A percentile compares a stretch with the other conserved stretches of the same genome.
Conservation (phyloP, 192 early-diverging fungal species). For the Linnemannia elongata region DNA sequence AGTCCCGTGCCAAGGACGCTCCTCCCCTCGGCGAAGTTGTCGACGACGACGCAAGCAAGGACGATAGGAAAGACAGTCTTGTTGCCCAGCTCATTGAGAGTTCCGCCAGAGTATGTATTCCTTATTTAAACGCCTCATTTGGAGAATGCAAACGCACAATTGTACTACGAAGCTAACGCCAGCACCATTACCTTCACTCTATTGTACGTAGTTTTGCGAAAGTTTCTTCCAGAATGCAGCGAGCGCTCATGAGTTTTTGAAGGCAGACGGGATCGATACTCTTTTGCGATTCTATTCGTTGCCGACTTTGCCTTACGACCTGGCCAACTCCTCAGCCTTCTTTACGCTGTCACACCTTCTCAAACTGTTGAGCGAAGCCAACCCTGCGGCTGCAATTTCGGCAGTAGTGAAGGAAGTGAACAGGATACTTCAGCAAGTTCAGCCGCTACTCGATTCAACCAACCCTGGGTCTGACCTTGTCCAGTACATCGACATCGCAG, state of each 20-base stretch:
- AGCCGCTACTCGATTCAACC: constrained; percentile 61
- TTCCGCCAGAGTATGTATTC: constrained; percentile 66
- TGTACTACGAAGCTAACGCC: not conserved
- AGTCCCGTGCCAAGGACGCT: constrained; percentile 29
- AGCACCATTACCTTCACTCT: not conserved
- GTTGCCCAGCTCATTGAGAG: constrained; percentile 76
- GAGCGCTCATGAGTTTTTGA: constrained; percentile 83
- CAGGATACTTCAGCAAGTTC: constrained; percentile 56
- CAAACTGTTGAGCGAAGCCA: constrained; percentile 76
- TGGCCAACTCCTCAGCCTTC: constrained; percentile 72
- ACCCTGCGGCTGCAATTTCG: constrained; percentile 66
- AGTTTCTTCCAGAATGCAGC: constrained; percentile 85
- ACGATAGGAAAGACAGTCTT: constrained; percentile 70
- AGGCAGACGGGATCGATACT: constrained; percentile 71
- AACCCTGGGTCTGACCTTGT: constrained; percentile 57
- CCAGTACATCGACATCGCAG: constrained; percentile 73
- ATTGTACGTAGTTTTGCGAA: constrained; percentile 76
- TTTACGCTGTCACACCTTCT: constrained; percentile 80
- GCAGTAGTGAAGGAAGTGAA: constrained; percentile 69
- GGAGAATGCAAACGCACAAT: too few relatives aligned
- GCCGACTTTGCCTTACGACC: constrained; percentile 80
- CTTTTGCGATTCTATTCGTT: constrained; percentile 75
- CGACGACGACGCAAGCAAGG: constrained; percentile 50
- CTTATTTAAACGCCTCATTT: not conserved
- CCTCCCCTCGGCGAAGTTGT: constrained; percentile 27